Percentiles rank a stretch among this genome's conserved stretches.
phyloP scores from a whole-genome alignment of 192 early-diverging fungal species.

The Cetraspora pellucida region DNA sequence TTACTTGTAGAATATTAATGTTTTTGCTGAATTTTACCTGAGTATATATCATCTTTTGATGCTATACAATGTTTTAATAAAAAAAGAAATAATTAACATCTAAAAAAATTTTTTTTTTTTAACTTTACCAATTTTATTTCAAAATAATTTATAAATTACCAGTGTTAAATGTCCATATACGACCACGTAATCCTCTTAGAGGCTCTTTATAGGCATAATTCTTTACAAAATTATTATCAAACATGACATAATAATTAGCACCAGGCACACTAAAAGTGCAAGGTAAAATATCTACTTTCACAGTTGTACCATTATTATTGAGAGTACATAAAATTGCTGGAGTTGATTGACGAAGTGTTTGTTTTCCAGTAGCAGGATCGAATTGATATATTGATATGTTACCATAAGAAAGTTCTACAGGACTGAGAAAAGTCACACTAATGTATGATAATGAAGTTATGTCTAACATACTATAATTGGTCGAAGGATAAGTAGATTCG shows the following conservation, averaged over 20 bases:
- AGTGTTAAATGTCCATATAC: neutral
- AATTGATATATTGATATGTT: constrained; percentile 20
- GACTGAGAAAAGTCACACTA: neutral
- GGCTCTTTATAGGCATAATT: neutral
- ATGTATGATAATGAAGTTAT: neutral
- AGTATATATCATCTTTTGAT: too few species aligned
- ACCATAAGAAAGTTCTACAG: neutral
- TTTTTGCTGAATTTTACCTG: too few species aligned
- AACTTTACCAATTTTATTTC: too few species aligned
- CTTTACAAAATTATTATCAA: constrained; percentile 22
- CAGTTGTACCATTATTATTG: neutral
- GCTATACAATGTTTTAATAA: too few species aligned
- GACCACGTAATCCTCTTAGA: neutral
- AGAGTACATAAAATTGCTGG: neutral
- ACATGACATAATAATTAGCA: constrained; percentile 3
- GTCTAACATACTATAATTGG: neutral
- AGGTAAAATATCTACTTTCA: neutral
- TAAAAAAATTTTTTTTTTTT: too few species aligned
- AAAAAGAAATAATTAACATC: too few species aligned
- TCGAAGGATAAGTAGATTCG: neutral
- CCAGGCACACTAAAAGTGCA: constrained; percentile 11
- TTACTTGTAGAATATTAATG: too few species aligned
- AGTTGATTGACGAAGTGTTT: constrained; percentile 1
- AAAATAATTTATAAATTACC: too few species aligned
- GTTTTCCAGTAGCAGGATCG: too few species aligned